Evolutionary conservation across 2,329 filamentous ascomycete species (phyloP), one percentile per base, ranked within the genome.

Genomic region (Monilinia fructigena): DNA sequence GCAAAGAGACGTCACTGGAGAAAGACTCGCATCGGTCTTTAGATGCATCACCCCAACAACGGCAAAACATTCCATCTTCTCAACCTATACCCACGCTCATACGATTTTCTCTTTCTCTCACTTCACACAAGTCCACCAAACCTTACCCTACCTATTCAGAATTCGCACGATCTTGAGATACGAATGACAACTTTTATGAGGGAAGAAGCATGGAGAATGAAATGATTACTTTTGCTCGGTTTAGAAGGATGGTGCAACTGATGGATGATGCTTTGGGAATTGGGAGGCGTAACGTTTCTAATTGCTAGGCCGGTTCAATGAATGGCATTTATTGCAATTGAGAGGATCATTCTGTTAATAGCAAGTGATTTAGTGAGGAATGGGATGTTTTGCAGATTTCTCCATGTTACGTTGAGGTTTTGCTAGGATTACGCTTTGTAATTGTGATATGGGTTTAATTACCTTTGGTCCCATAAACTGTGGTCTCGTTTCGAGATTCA

Each of bases 1-100:
- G 93, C 95, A 79, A 99, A 99, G 92, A 87, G 95, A 83, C 91
- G 95, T 85, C 95, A 99, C 83, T 99, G 95, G 95, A 92, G 95
- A 86, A 99, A 99, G 94, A 98, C 95, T 81, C 91, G 93, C 81
- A 92, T 99, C 84, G 93, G 93, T 80, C 96, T 99, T 86, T 99
- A 95, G 86, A 87, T 82, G 81, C 82, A 80, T 85, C 81, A 78
- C 80, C 78, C 20, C 40, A 31, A 63, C 63, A 63, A 62, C 68
- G 55, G 47, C 63, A 60, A 65, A 65, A 65, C 45, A 28, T 65
- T 65, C 63, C 45, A 60, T 65, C 47, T 50, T 67, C 63, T 55
- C 61, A 38, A 54, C 62, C 61, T 50, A 23, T 54, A 65, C 60
- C 62, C 42, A 31, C 48, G 42, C 48, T 66, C 47, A 60, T 52